A percentile compares a stretch with the other conserved stretches of the same genome.
These are phyloP conservation scores for Aschersonia sp. DNA, from an alignment of 2,329 filamentous ascomycete species.

Conservation along the genomic window DNA sequence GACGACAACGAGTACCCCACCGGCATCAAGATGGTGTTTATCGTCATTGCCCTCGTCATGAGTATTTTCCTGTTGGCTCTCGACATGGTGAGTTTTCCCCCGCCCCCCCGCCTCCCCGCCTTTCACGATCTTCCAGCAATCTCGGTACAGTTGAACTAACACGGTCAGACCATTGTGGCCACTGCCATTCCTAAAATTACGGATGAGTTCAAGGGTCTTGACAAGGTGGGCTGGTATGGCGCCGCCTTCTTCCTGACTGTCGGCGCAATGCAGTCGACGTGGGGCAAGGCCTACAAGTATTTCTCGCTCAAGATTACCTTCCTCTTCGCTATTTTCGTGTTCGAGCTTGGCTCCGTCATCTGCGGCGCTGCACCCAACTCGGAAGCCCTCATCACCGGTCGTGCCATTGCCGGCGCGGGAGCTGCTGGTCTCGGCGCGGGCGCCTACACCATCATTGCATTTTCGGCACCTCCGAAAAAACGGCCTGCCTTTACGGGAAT, in stretches of 20 bases:
- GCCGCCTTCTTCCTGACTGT: slow-evolving; percentile 37
- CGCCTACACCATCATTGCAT: slow-evolving; percentile 34
- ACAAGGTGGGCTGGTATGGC: slow-evolving; percentile 45
- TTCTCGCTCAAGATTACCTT: slow-evolving; percentile 37
- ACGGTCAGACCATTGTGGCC: slow-evolving; percentile 35
- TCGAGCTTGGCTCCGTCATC: slow-evolving; percentile 38
- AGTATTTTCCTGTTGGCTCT: slow-evolving; percentile 8
- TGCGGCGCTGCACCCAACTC: slow-evolving; percentile 32
- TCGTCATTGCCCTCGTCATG: slow-evolving; percentile 30
- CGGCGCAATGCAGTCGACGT: slow-evolving; percentile 28
- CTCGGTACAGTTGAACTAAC: neutral
- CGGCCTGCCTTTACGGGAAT: slow-evolving; percentile 23
- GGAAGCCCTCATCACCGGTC: slow-evolving; percentile 33
- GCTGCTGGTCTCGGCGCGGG: slow-evolving; percentile 33
- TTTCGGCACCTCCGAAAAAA: slow-evolving; percentile 19
- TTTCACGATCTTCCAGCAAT: slow-evolving; percentile 16
- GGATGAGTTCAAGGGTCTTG: slow-evolving; percentile 33
- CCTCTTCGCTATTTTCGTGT: slow-evolving; percentile 31
- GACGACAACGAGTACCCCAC: slow-evolving; percentile 22
- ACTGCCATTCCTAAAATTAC: slow-evolving; percentile 43
- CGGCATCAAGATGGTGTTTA: slow-evolving; percentile 23
- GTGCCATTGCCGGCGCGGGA: slow-evolving; percentile 28
- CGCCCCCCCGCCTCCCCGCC: slow-evolving; percentile 19
- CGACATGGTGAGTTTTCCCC: slow-evolving; percentile 17
- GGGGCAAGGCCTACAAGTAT: slow-evolving; percentile 34